These are phyloP conservation scores for Talaromyces sp. DNA, from an alignment of 2,329 filamentous ascomycete species.

Conservation along the genomic window DNA sequence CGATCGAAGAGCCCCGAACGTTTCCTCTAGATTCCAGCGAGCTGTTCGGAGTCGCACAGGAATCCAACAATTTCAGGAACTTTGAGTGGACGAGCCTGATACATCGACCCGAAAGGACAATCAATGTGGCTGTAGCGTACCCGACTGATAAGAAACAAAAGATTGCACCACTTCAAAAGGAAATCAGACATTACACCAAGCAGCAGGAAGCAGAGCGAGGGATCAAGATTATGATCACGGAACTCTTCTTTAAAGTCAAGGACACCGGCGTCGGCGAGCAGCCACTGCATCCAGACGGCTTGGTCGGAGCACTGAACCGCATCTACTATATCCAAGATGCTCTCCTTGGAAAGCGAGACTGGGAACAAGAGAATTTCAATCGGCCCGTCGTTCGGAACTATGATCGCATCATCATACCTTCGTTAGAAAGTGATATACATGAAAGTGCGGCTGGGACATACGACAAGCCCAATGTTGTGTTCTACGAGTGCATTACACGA, in stretches of 20 bases:
- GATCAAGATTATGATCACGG: too few relatives aligned
- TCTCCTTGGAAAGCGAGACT: neutral
- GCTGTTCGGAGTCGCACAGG: neutral
- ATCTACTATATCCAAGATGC: neutral
- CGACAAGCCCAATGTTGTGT: slow-evolving; percentile 8
- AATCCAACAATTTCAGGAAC: neutral
- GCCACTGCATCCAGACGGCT: neutral
- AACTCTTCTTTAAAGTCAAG: neutral
- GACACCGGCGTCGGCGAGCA: neutral
- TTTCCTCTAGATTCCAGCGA: neutral
- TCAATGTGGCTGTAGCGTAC: neutral
- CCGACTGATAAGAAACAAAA: neutral
- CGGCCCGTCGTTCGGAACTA: neutral
- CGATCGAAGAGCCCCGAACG: neutral
- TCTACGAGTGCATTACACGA: neutral
- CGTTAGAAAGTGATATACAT: slow-evolving; percentile 4
- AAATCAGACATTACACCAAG: neutral
- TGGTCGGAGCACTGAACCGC: neutral
- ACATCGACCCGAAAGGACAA: neutral
- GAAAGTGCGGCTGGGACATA: neutral
- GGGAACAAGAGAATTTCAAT: neutral
- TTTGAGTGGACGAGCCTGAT: neutral
- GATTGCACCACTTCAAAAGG: neutral
- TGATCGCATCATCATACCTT: slow-evolving; percentile 4
- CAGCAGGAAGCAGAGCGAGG: too few relatives aligned